These are phyloP conservation scores for Melastoma candidum DNA, from an alignment of 441 rosid genomes.

Conservation along the genomic window DNA sequence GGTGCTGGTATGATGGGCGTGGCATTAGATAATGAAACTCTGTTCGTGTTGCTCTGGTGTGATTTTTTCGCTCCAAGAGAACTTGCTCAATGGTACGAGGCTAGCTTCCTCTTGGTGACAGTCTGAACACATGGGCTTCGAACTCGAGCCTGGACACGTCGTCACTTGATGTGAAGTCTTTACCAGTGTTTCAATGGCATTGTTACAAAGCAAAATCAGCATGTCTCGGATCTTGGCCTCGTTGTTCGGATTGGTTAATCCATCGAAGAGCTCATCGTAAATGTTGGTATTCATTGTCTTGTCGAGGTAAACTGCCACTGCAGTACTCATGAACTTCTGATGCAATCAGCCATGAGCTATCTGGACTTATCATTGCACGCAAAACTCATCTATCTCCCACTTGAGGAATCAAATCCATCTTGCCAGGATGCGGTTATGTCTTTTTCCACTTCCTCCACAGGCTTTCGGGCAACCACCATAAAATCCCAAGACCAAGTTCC, in stretches of 20 bases:
- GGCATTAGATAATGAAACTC: slow-evolving; percentile 23
- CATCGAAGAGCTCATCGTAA: slow-evolving; percentile 68
- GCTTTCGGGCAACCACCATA: slow-evolving; percentile 23
- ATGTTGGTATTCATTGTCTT: slow-evolving; percentile 71
- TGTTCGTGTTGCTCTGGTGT: slow-evolving; percentile 11
- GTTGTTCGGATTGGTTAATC: slow-evolving; percentile 78
- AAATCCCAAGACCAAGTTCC: slow-evolving; percentile 74
- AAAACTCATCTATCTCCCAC: slow-evolving; percentile 43
- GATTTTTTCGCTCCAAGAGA: slow-evolving; percentile 12
- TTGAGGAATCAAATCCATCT: slow-evolving; percentile 18
- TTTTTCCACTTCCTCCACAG: slow-evolving; percentile 9
- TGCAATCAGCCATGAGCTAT: slow-evolving; percentile 65
- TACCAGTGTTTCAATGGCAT: slow-evolving; percentile 67
- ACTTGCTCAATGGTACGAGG: slow-evolving; percentile 9
- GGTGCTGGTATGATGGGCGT: slow-evolving; percentile 64
- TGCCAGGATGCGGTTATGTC: not conserved
- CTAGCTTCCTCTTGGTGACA: slow-evolving; percentile 26
- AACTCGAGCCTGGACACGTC: slow-evolving; percentile 30
- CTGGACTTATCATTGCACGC: slow-evolving; percentile 44
- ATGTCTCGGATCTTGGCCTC: slow-evolving; percentile 49
- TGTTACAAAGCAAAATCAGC: slow-evolving; percentile 62
- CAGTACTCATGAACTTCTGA: slow-evolving; percentile 75
- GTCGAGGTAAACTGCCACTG: slow-evolving; percentile 70
- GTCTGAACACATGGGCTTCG: slow-evolving; percentile 15
- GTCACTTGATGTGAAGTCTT: slow-evolving; percentile 62